Percentiles rank a stretch among this genome's conserved stretches.
Conservation (phyloP, 495 filamentous ascomycete genomes). For the Penicillium ochrochloron region DNA sequence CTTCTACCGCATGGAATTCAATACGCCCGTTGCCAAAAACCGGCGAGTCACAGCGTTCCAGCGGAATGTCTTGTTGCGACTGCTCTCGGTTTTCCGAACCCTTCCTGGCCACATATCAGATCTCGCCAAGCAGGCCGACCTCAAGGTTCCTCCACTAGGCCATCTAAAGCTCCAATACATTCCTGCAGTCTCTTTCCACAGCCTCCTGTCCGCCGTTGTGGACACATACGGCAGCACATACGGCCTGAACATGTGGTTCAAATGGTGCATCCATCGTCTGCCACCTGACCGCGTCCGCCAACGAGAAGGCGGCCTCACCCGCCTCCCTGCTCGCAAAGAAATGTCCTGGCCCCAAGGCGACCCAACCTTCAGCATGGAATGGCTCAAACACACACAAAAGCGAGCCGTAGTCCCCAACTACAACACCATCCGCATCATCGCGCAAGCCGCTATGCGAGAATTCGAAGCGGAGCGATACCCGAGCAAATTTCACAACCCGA, state of each 20-base stretch:
- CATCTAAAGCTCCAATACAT: conserved; percentile 33
- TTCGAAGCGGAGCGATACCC: conserved; percentile 17
- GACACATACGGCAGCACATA: conserved; percentile 47
- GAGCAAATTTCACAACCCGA: not conserved
- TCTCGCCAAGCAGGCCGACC: conserved; percentile 26
- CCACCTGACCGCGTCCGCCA: conserved; percentile 29
- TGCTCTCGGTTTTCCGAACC: conserved; percentile 33
- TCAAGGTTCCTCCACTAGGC: conserved; percentile 4
- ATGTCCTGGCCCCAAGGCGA: conserved; percentile 24
- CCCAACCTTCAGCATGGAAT: conserved; percentile 37
- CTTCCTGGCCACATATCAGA: conserved; percentile 35
- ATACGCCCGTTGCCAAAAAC: conserved; percentile 25
- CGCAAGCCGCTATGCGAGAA: conserved; percentile 43
- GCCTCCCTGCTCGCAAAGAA: conserved; percentile 34
- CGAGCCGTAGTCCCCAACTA: conserved; percentile 42
- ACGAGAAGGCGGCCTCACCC: conserved; percentile 37
- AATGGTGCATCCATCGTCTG: conserved; percentile 45
- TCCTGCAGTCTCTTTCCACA: conserved; percentile 50
- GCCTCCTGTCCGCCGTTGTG: conserved; percentile 52
- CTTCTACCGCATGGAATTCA: conserved; percentile 41
- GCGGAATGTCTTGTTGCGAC: conserved; percentile 29
- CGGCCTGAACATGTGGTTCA: conserved; percentile 46
- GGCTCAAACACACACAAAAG: conserved; percentile 30
- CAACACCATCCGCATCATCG: conserved; percentile 49
- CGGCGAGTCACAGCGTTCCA: conserved; percentile 30